Evolutionary conservation across 176 grass and related monocot genomes (phyloP).

Genomic region (Zoysia japonica): DNA sequence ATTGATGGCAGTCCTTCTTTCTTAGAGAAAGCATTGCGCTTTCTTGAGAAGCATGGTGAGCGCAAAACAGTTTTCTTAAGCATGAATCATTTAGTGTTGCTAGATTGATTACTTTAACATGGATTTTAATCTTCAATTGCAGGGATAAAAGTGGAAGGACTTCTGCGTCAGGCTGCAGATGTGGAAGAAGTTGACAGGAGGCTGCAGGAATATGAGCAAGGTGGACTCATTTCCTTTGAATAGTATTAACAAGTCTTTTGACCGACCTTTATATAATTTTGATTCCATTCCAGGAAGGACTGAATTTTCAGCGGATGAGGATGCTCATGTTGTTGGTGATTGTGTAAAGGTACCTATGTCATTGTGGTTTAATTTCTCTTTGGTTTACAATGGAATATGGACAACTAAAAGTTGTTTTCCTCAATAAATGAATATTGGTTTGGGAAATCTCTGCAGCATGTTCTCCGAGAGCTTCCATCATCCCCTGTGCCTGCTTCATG

Average conservation of each 20-base stretch:
- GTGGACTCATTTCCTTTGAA: constrained; percentile 53
- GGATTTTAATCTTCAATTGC: constrained; percentile 41
- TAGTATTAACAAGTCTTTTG: constrained; percentile 18
- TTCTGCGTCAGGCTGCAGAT: constrained; percentile 95
- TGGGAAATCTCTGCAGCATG: constrained; percentile 59
- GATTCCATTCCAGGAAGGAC: constrained; percentile 64
- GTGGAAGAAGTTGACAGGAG: constrained; percentile 95
- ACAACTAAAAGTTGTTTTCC: constrained; percentile 4
- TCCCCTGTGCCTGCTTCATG: constrained; percentile 96
- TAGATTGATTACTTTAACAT: constrained; percentile 29
- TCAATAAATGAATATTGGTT: constrained; percentile 29
- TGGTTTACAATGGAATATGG: not conserved
- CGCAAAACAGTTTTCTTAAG: constrained; percentile 23
- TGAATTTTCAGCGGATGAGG: constrained; percentile 86
- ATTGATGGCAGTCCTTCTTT: constrained; percentile 98
- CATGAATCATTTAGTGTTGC: constrained; percentile 22
- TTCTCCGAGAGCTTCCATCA: constrained; percentile 95
- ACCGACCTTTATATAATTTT: constrained; percentile 36
- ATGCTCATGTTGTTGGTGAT: constrained; percentile 94
- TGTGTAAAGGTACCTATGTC: constrained; percentile 82
- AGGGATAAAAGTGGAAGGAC: constrained; percentile 96
- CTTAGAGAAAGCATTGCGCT: constrained; percentile 88
- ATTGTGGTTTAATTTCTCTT: constrained; percentile 21
- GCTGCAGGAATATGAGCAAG: constrained; percentile 95
- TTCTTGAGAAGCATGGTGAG: constrained; percentile 97